Base-by-base conservation (phyloP, 176 grass and related monocot species). In the Eragrostis curvula region DNA sequence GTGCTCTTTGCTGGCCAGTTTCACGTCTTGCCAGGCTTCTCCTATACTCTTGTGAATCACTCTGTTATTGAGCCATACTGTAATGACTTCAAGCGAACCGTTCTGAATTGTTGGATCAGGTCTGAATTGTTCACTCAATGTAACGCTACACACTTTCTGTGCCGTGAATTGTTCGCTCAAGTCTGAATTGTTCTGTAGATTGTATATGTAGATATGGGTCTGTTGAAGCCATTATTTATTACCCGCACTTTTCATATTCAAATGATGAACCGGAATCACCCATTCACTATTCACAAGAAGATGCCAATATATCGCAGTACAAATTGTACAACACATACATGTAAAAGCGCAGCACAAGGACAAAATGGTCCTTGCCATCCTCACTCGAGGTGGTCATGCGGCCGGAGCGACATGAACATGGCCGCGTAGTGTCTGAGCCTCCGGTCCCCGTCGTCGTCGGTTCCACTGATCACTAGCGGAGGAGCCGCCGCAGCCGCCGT, bases 321-420 rank as follows among this genome's bases (percentile, higher is more conserved):
- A n/a, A n/a, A n/a, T n/a, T n/a, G n/a, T 36, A 36, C 67, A 72
- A 4, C 14, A 53, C 48, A 28, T 20, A 4, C n/a, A 12, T 9
- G 7, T 18, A 44, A 27, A 23, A 15, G 14, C 3, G 3, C 62
- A 5, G 42, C 20, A 42, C 48, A 52, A 55, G 67, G 1, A 52
- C 10, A 48, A 6, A 18, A 44, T 39, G 49, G 49, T 55, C 73
- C 71, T 36, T 21, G 47, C 47, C 12, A 48, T 48, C 47, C 2
- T 81, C 76, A 96, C 60, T 98, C 96, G 32, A 98, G 96, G 68
- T 98, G 96, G 24, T 98, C 96, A n/a, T 98, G 96, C 30, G 96
- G 96, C 48, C 96, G 82, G 74, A 98, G 80, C 30, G 96, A 98
- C 96, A 98, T 91, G 92, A 98, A 98, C 90, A 98, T 90, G 49